Evolutionary conservation across 176 grass and related monocot genomes (phyloP), one percentile per base, ranked within the genome.

Genomic region (Carex pumila): DNA sequence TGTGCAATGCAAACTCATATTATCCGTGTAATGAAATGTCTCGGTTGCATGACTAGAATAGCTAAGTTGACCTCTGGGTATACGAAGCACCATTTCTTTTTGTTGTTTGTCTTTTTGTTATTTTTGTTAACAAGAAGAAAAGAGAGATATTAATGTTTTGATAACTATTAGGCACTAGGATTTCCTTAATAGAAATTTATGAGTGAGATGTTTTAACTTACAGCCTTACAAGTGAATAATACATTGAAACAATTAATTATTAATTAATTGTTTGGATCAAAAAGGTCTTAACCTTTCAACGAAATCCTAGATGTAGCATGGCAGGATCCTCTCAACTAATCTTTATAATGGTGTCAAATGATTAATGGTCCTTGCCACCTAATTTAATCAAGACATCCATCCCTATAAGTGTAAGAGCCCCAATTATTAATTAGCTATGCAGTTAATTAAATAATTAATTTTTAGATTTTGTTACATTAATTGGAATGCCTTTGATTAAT

Each of bases 361-460:
- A 83, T 83, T 83, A 83, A 83, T 83, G 61, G 80, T 83, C 80
- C 80, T 83, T 18, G 80, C 80, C 61, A 82, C 80, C 80, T 82
- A 65, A 82, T 82, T 65, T 82, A 82, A 82, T 82, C 19, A 82
- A 53, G 80, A 66, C 61, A 81, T 81, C 79, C 78, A 54, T 82
- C 37, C 37, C 37, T 29, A 10, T 9, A 49, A 49, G 9, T 9
- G 1, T 47, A 47, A 49, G 45, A 82, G 59, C 7, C 80, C 12
- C 62, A 65, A 83, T 83, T 34, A 49, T 68, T 32, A 52, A 50
- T 68, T 83, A 47, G 12, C 25, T 67, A 64, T 15, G 17, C 67
- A 67, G 62, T 52, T 64, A 66, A 14, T 80, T 60, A 74, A 65
- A 65, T 65, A 31, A 12, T 32, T 60, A 62, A 81, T 67, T 68